A percentile compares a stretch with the other conserved stretches of the same genome.
Conservation (phyloP, 2,329 filamentous ascomycete genomes). For the Teratosphaeria zuluensis region DNA sequence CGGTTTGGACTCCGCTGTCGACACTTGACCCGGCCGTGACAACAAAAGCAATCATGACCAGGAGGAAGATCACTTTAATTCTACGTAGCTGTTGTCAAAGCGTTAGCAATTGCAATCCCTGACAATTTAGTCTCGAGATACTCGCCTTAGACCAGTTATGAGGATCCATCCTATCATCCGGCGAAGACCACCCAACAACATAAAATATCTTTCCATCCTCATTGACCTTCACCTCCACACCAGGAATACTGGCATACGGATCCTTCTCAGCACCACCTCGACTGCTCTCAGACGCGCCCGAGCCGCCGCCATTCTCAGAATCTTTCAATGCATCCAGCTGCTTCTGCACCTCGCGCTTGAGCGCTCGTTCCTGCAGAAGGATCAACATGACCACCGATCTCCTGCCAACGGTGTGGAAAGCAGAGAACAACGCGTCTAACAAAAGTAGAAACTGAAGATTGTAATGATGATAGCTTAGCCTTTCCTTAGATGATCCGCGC, state of each 20-base stretch:
- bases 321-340: neutral
- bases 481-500: neutral
- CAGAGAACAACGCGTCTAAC: neutral
- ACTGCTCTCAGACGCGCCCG: neutral
- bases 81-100: neutral
- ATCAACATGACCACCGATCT: neutral
- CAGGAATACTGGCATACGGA: conserved; percentile 1
- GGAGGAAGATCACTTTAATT: conserved; percentile 17
- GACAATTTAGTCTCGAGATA: neutral
- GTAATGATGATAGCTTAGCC: neutral
- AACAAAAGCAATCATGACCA: conserved; percentile 38
- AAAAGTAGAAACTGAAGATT: neutral
- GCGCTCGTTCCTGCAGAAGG: neutral
- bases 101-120: neutral
- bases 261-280: neutral
- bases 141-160: conserved; percentile 2
- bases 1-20: conserved; percentile 39
- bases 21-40: conserved; percentile 45
- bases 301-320: neutral
- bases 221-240: neutral
- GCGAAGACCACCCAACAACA: conserved; percentile 4
- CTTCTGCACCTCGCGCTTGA: neutral
- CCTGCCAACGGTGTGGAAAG: neutral
- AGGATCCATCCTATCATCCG: conserved; percentile 4
- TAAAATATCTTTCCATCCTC: neutral